Conservation (phyloP, 1,284 basidiomycete species). For the Boletus coffeatus region DNA sequence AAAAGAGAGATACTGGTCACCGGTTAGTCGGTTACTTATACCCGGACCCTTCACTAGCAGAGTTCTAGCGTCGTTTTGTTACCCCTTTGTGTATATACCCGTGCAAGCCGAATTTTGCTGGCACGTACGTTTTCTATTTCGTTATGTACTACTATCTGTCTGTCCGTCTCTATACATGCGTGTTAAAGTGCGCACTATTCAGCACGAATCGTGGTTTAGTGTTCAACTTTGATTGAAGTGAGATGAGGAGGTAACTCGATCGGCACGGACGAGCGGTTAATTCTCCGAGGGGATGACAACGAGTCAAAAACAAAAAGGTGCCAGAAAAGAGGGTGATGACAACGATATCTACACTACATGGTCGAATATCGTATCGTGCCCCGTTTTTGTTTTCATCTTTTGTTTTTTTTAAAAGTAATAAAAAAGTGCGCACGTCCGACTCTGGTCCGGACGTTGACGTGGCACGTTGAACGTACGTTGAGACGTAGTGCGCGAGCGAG, state of each 20-base stretch:
- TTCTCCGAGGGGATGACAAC: too few relatives aligned
- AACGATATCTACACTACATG: too few relatives aligned
- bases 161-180: not conserved
- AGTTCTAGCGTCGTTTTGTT: not conserved
- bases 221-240: not conserved
- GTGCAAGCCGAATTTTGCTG: not conserved
- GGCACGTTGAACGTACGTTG: too few relatives aligned
- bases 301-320: too few relatives aligned
- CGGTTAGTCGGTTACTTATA: not conserved
- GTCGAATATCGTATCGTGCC: too few relatives aligned
- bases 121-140: not conserved
- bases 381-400: too few relatives aligned
- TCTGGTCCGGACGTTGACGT: too few relatives aligned
- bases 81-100: not conserved
- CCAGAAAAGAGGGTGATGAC: too few relatives aligned
- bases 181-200: not conserved
- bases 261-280: too few relatives aligned
- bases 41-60: not conserved
- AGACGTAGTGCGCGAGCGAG: too few relatives aligned
- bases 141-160: not conserved
- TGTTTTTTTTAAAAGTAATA: too few relatives aligned
- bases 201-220: not conserved
- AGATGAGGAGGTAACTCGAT: not conserved
- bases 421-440: too few relatives aligned
- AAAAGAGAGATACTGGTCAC: not conserved